These are phyloP conservation scores for Anthostomella pinea DNA, from an alignment of 2,329 filamentous ascomycete species.

Conservation along the genomic window DNA sequence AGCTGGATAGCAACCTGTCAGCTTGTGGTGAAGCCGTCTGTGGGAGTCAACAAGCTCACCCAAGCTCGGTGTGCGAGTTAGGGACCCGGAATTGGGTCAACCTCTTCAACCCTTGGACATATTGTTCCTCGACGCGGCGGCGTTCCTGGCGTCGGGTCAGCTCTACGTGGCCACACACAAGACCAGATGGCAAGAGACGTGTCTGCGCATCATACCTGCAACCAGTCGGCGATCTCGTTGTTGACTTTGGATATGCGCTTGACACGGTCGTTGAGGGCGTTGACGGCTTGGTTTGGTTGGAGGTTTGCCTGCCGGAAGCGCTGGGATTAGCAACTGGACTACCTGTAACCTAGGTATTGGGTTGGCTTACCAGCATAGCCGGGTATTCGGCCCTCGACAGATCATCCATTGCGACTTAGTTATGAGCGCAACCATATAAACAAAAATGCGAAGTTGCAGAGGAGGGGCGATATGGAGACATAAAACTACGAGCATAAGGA, in stretches of 20 bases:
- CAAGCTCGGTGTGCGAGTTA: slow-evolving; percentile 76
- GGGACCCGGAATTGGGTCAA: slow-evolving; percentile 72
- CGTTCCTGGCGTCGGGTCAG: slow-evolving; percentile 65
- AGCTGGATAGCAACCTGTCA: slow-evolving; percentile 49
- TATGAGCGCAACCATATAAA: slow-evolving; percentile 31
- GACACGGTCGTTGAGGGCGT: slow-evolving; percentile 80
- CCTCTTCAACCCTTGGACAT: slow-evolving; percentile 78
- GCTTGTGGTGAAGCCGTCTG: neutral
- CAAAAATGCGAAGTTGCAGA: slow-evolving; percentile 20
- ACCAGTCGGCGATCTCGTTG: slow-evolving; percentile 90
- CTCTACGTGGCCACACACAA: neutral
- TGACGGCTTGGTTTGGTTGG: slow-evolving; percentile 77
- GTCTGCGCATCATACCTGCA: slow-evolving; percentile 64
- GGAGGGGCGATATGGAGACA: slow-evolving; percentile 28
- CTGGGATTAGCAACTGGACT: slow-evolving; percentile 13
- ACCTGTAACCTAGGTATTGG: no score
- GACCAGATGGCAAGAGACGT: neutral
- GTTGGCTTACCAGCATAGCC: slow-evolving; percentile 83
- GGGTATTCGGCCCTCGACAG: slow-evolving; percentile 89
- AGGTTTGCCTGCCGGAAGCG: slow-evolving; percentile 62
- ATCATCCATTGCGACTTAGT: slow-evolving; percentile 60
- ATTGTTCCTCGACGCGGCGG: slow-evolving; percentile 85
- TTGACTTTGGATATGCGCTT: slow-evolving; percentile 85
- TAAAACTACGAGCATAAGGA: slow-evolving; percentile 14
- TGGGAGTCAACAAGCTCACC: slow-evolving; percentile 55